These are phyloP conservation scores for Hordeum marinum DNA, from an alignment of 176 grass and related monocot genomes.

Conservation along the genomic window DNA sequence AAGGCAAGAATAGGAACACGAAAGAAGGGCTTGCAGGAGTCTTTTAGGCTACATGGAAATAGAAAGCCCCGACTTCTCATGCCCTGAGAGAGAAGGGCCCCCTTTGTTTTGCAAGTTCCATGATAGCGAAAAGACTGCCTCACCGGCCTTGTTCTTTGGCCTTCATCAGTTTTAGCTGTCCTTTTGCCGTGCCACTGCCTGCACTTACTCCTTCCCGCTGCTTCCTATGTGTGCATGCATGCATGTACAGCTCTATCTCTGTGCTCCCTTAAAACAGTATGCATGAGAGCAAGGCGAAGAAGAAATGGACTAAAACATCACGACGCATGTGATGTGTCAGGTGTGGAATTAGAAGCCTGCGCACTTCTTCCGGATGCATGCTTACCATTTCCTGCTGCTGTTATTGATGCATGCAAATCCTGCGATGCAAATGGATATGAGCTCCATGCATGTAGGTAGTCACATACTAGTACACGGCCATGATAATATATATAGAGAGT, in stretches of 20 bases:
- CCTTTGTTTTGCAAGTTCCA: slow-evolving; percentile 16
- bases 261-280: slow-evolving; percentile 8
- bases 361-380: slow-evolving; percentile 7
- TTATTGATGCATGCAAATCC: slow-evolving; percentile 11
- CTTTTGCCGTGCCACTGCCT: not conserved
- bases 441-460: not conserved
- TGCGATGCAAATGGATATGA: slow-evolving; percentile 16
- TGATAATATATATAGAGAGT: too few species aligned
- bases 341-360: slow-evolving; percentile 36
- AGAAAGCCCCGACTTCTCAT: slow-evolving; percentile 10
- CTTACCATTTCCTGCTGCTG: not conserved
- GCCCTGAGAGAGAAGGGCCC: not conserved
- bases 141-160: slow-evolving; percentile 13
- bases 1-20: not conserved
- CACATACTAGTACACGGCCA: not conserved
- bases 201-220: not conserved
- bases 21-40: slow-evolving; percentile 7
- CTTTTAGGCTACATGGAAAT: slow-evolving; percentile 34
- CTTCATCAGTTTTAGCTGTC: slow-evolving; percentile 14
- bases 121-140: slow-evolving; percentile 26
- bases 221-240: not conserved
- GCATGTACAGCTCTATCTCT: not conserved
- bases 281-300: not conserved
- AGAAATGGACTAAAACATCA: slow-evolving; percentile 12
- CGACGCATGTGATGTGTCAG: slow-evolving; percentile 31